Percentiles rank a stretch among this genome's conserved stretches.
Evolutionary conservation across 2,329 filamentous ascomycete genomes (phyloP).

Genomic region (Fusarium penzigii): DNA sequence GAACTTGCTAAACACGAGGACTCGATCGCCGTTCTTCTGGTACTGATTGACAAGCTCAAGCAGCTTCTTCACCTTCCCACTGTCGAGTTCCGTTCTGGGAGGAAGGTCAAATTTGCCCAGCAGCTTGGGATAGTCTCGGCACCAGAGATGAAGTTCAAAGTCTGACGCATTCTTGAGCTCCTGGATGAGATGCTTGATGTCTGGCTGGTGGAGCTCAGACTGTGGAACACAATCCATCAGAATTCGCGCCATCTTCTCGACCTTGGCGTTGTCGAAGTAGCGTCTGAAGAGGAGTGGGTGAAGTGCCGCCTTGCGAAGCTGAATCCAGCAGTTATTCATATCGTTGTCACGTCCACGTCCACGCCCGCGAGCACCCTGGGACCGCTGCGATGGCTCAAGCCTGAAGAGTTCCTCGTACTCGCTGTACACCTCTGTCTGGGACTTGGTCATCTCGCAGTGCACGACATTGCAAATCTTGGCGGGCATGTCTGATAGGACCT

Average conservation of each 20-base stretch:
- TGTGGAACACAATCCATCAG: slow-evolving; percentile 69
- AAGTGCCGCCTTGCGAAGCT: slow-evolving; percentile 87
- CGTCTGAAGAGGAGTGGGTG: slow-evolving; percentile 87
- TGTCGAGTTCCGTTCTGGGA: slow-evolving; percentile 55
- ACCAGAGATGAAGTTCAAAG: slow-evolving; percentile 67
- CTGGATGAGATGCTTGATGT: slow-evolving; percentile 53
- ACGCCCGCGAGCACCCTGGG: slow-evolving; percentile 43
- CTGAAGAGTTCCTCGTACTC: slow-evolving; percentile 64
- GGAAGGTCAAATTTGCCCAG: slow-evolving; percentile 56
- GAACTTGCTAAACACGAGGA: slow-evolving; percentile 92
- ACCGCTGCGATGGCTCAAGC: slow-evolving; percentile 56
- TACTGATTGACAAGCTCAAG: slow-evolving; percentile 73
- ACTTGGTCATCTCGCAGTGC: slow-evolving; percentile 74
- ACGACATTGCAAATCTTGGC: slow-evolving; percentile 76
- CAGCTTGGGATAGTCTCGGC: slow-evolving; percentile 56
- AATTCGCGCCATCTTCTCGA: slow-evolving; percentile 76
- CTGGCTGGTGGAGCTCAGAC: slow-evolving; percentile 53
- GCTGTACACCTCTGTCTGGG: slow-evolving; percentile 74
- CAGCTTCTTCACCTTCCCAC: slow-evolving; percentile 84
- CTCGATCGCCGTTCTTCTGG: slow-evolving; percentile 78
- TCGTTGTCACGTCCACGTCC: slow-evolving; percentile 47
- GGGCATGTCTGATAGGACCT: slow-evolving; percentile 84
- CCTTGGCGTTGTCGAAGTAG: slow-evolving; percentile 72
- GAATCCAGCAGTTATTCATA: slow-evolving; percentile 78
- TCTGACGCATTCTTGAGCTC: slow-evolving; percentile 62